Evolutionary conservation across 768 basidiomycete species (phyloP).

Genomic region (Auricularia cornea): DNA sequence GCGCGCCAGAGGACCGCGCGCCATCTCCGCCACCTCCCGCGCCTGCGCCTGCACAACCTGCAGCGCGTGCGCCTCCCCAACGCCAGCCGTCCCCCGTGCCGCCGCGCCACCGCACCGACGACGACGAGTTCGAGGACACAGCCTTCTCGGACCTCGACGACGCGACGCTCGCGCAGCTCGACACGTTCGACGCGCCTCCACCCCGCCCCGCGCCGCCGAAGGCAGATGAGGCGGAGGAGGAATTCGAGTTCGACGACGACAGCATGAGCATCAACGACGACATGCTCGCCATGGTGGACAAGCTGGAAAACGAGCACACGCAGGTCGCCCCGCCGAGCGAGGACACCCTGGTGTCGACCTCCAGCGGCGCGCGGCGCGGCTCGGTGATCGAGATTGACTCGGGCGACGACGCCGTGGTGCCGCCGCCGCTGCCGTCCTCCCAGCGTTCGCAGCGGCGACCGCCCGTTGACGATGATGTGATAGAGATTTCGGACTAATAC

Average conservation of each 20-base stretch:
- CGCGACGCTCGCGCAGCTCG: slow-evolving; percentile 2
- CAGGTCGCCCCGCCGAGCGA: background rate
- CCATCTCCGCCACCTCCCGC: slow-evolving; percentile 1
- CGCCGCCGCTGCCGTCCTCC: background rate
- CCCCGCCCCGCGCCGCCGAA: background rate
- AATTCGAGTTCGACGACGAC: background rate
- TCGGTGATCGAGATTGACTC: background rate
- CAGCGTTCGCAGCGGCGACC: background rate
- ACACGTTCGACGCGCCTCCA: background rate
- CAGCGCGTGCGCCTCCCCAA: background rate
- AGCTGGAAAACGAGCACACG: background rate
- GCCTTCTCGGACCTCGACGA: slow-evolving; percentile 9
- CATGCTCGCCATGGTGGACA: background rate
- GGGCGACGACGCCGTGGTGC: background rate
- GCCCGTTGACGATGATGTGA: slow-evolving; percentile 3
- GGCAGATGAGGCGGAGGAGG: background rate
- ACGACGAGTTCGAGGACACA: slow-evolving; percentile 10
- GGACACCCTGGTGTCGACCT: background rate
- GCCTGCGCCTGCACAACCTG: background rate
- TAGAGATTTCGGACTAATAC: slow-evolving; percentile 7
- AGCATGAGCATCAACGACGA: background rate
- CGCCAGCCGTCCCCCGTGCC: background rate
- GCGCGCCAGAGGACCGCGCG: background rate
- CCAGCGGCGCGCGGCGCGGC: background rate
- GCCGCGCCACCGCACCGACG: background rate